These are phyloP conservation scores for Sporothrix curviconia DNA, from an alignment of 2,329 filamentous ascomycete species.

Conservation along the genomic window DNA sequence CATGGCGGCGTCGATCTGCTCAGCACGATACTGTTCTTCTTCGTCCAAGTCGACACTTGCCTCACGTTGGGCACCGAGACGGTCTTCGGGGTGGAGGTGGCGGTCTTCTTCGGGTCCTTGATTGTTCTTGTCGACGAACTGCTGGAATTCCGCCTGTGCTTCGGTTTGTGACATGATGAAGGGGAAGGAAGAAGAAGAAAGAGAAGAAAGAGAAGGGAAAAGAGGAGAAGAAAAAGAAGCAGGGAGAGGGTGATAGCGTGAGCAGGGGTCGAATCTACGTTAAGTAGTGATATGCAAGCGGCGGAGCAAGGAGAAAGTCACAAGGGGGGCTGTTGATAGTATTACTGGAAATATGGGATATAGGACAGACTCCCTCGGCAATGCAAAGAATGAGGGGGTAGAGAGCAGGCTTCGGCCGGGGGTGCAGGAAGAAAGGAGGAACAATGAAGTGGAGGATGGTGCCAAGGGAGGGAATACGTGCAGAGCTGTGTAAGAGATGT, in stretches of 20 bases:
- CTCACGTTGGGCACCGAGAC: conserved; percentile 36
- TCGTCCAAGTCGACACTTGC: conserved; percentile 44
- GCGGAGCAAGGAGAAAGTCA: conserved; percentile 6
- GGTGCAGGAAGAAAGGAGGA: not conserved
- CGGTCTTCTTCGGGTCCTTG: conserved; percentile 28
- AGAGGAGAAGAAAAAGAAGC: not conserved
- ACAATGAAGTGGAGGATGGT: not conserved
- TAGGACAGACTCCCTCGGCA: not conserved
- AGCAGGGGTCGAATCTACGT: conserved; percentile 1
- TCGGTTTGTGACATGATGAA: conserved; percentile 43
- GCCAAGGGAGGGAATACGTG: not conserved
- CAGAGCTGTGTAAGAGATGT: not conserved
- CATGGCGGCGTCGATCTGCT: conserved; percentile 58
- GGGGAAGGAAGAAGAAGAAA: conserved; percentile 19
- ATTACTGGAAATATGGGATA: not conserved
- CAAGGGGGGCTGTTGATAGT: not conserved
- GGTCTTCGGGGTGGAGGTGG: conserved; percentile 53
- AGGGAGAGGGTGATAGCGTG: conserved; percentile 1
- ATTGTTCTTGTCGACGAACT: conserved; percentile 52
- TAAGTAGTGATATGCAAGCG: conserved; percentile 12
- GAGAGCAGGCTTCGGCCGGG: no score
- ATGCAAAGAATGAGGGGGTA: conserved; percentile 1
- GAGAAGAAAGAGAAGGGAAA: conserved; percentile 15
- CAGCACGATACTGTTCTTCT: conserved; percentile 47
- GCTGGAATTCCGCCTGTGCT: conserved; percentile 62